Conservation (phyloP, 345 rosid species). For the Physaria fendleri region DNA sequence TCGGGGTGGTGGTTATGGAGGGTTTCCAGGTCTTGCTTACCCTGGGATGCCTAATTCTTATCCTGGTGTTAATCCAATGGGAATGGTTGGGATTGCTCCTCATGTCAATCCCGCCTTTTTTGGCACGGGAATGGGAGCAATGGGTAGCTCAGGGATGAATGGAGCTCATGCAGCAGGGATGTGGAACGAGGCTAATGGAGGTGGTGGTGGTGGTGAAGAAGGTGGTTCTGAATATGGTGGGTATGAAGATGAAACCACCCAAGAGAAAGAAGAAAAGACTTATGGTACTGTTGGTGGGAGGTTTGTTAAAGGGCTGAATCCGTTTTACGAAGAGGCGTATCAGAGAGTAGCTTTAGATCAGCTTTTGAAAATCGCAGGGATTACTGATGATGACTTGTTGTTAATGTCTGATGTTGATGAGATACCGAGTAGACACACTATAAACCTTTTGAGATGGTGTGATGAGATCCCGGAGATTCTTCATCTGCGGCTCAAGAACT, state of each 20-base stretch:
- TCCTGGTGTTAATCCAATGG: constrained; percentile 70
- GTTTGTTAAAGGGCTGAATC: constrained; percentile 70
- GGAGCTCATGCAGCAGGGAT: constrained; percentile 51
- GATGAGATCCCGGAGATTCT: constrained; percentile 61
- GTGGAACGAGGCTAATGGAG: constrained; percentile 74
- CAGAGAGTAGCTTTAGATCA: constrained; percentile 78
- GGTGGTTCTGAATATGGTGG: constrained; percentile 79
- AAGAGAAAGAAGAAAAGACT: constrained; percentile 65
- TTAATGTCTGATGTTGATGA: constrained; percentile 91
- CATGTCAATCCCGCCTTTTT: constrained; percentile 88
- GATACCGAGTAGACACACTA: constrained; percentile 82
- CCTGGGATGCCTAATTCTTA: constrained; percentile 75
- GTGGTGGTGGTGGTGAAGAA: constrained; percentile 83
- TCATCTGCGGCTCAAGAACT: constrained; percentile 69
- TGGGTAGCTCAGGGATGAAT: constrained; percentile 67
- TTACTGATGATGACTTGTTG: constrained; percentile 75
- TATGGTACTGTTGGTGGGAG: constrained; percentile 68
- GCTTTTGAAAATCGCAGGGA: constrained; percentile 66
- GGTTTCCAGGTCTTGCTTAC: constrained; percentile 64
- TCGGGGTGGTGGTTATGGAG: constrained; percentile 71
- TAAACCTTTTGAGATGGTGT: constrained; percentile 82
- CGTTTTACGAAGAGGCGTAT: constrained; percentile 79
- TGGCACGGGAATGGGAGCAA: constrained; percentile 63
- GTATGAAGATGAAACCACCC: constrained; percentile 62
- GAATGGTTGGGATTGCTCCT: constrained; percentile 83